Conservation (phyloP, 352 stramenopile species). For the Globisporangium orthogonon region DNA sequence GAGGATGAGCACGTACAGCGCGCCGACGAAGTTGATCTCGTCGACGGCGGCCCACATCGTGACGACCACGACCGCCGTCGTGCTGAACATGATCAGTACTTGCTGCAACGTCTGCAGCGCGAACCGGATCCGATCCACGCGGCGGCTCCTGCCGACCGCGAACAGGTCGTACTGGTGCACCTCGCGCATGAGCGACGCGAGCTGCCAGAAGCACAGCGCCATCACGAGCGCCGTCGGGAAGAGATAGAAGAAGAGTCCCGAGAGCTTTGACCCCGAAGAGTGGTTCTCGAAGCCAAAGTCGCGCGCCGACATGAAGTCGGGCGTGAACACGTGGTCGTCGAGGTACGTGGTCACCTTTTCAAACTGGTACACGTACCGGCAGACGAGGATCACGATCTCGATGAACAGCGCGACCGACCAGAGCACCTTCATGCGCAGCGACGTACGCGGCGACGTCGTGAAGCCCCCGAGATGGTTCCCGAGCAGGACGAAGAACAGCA, state of each 20-base stretch:
- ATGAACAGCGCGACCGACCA: slow-evolving; percentile 76
- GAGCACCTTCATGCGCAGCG: slow-evolving; percentile 58
- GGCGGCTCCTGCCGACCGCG: slow-evolving; percentile 38
- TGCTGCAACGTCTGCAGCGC: slow-evolving; percentile 53
- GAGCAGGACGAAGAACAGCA: slow-evolving; percentile 56
- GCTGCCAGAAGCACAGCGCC: slow-evolving; percentile 76
- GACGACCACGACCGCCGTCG: slow-evolving; percentile 53
- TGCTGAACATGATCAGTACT: slow-evolving; percentile 67
- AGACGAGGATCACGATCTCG: slow-evolving; percentile 58
- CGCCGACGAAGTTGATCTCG: slow-evolving; percentile 55
- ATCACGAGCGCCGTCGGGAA: slow-evolving; percentile 66
- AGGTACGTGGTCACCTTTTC: slow-evolving; percentile 58
- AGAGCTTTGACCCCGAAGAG: slow-evolving; percentile 48
- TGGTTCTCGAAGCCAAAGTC: slow-evolving; percentile 73
- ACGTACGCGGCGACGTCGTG: slow-evolving; percentile 52
- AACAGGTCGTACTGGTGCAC: slow-evolving; percentile 63
- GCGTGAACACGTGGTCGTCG: slow-evolving; percentile 57
- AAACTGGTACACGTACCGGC: slow-evolving; percentile 82
- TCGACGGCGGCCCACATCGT: slow-evolving; percentile 63
- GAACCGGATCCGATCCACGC: slow-evolving; percentile 47
- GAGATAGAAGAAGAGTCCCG: slow-evolving; percentile 74
- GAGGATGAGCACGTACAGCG: slow-evolving; percentile 60
- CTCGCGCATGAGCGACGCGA: slow-evolving; percentile 65
- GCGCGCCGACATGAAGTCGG: slow-evolving; percentile 58
- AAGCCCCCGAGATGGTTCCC: slow-evolving; percentile 72